Evolutionary conservation across 139 green algal species (phyloP).

Genomic region (Nannochloris sp.): DNA sequence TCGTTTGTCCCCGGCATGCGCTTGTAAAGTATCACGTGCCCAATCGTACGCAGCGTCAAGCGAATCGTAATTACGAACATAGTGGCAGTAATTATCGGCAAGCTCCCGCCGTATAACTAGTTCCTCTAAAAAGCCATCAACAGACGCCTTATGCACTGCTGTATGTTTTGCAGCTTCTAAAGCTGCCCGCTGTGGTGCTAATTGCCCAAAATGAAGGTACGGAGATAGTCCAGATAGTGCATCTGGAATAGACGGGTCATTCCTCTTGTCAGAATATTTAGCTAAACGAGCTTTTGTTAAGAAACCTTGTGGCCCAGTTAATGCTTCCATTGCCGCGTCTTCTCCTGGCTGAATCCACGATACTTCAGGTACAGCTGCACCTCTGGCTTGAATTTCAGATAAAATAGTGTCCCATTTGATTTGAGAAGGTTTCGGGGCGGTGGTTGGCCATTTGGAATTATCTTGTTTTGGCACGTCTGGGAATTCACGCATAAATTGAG

Average conservation of each 20-base stretch:
- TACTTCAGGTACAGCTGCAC: slow-evolving; percentile 76
- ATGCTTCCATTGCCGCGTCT: slow-evolving; percentile 44
- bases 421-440: not conserved
- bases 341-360: slow-evolving; percentile 74
- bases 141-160: slow-evolving; percentile 51
- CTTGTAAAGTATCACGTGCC: slow-evolving; percentile 66
- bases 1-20: slow-evolving; percentile 69
- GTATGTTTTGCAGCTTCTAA: slow-evolving; percentile 72
- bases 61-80: slow-evolving; percentile 79
- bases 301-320: slow-evolving; percentile 61
- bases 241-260: slow-evolving; percentile 60
- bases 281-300: slow-evolving; percentile 57
- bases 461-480: slow-evolving; percentile 26
- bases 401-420: slow-evolving; percentile 78
- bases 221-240: slow-evolving; percentile 77
- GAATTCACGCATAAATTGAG: slow-evolving; percentile 70
- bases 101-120: slow-evolving; percentile 87
- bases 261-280: slow-evolving; percentile 73
- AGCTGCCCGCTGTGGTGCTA: slow-evolving; percentile 70
- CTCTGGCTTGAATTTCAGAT: slow-evolving; percentile 43
- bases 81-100: slow-evolving; percentile 91
- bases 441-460: not conserved
- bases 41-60: slow-evolving; percentile 69
- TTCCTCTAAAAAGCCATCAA: slow-evolving; percentile 93
- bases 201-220: slow-evolving; percentile 88